These are phyloP conservation scores for Lablab purpureus DNA, from an alignment of 306 rosid genomes.

Conservation along the genomic window DNA sequence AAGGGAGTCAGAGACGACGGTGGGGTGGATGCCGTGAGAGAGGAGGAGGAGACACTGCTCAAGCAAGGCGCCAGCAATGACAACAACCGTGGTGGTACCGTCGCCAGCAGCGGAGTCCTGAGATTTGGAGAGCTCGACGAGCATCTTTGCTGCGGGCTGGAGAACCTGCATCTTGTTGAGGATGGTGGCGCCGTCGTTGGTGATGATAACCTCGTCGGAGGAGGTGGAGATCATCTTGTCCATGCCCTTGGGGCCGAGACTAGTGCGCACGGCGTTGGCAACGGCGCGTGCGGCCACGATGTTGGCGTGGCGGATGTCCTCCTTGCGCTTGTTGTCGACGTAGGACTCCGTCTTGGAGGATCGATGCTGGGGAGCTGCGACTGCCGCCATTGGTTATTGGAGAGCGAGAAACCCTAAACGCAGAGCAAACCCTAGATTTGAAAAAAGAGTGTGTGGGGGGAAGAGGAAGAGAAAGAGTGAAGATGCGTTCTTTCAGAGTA, in stretches of 20 bases:
- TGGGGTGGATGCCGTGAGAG: constrained; percentile 88
- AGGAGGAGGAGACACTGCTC: constrained; percentile 73
- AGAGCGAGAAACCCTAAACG: constrained; percentile 41
- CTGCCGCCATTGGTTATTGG: constrained; percentile 65
- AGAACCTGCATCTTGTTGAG: constrained; percentile 98
- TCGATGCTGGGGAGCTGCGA: constrained; percentile 67
- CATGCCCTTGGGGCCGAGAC: constrained; percentile 97
- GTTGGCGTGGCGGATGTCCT: constrained; percentile 90
- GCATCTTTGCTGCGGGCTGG: constrained; percentile 98
- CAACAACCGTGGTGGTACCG: constrained; percentile 96
- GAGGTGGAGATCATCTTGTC: constrained; percentile 98
- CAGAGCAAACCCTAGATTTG: constrained; percentile 41
- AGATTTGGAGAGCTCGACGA: constrained; percentile 93
- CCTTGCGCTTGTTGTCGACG: constrained; percentile 96
- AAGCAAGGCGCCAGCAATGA: constrained; percentile 85
- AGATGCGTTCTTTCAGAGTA: neutral
- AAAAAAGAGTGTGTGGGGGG: neutral
- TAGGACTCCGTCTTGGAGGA: constrained; percentile 90
- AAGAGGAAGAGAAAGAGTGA: neutral
- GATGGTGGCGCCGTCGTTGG: constrained; percentile 98
- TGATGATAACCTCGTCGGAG: constrained; percentile 90
- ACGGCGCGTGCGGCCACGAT: constrained; percentile 85
- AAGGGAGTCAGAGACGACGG: constrained; percentile 84
- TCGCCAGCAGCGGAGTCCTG: constrained; percentile 97
- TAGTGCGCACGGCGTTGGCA: constrained; percentile 91